Percentiles rank a stretch among this genome's conserved stretches.
Evolutionary conservation across 495 filamentous ascomycete species (phyloP).

Genomic region (Xylaria sp.): DNA sequence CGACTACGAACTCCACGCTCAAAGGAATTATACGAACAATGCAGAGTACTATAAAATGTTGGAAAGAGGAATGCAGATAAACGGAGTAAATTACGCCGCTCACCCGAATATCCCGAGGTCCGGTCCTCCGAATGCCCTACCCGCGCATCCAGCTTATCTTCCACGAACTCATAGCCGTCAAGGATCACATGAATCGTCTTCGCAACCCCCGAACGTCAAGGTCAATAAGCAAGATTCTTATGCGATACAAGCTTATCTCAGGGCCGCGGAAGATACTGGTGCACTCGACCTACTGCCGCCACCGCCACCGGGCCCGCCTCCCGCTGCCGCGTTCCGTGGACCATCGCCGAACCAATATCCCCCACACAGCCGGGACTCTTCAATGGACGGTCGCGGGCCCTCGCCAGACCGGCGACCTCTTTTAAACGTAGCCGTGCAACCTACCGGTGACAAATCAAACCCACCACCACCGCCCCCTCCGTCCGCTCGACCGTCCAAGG

Average conservation of each 20-base stretch:
- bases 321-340: conserved; percentile 11
- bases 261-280: conserved; percentile 27
- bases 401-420: conserved; percentile 23
- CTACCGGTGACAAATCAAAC: background rate
- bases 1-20: conserved; percentile 35
- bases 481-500: conserved; percentile 28
- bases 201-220: conserved; percentile 32
- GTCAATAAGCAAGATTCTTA: conserved; percentile 34
- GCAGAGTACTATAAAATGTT: conserved; percentile 39
- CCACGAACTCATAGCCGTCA: conserved; percentile 46
- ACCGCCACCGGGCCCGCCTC: conserved; percentile 28
- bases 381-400: conserved; percentile 20
- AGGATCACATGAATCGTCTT: conserved; percentile 29
- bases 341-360: conserved; percentile 8
- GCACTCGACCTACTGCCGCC: conserved; percentile 20
- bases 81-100: conserved; percentile 17
- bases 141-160: conserved; percentile 58
- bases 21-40: conserved; percentile 36
- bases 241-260: conserved; percentile 39
- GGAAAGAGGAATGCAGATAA: conserved; percentile 30
- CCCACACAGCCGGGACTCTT: conserved; percentile 24
- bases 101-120: conserved; percentile 25
- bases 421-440: background rate
- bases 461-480: conserved; percentile 26
- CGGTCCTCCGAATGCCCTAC: conserved; percentile 42